Evolutionary conservation across 148 eudicot genomes (phyloP), one percentile per base, ranked within the genome.

Genomic region (Limonium bicolor): DNA sequence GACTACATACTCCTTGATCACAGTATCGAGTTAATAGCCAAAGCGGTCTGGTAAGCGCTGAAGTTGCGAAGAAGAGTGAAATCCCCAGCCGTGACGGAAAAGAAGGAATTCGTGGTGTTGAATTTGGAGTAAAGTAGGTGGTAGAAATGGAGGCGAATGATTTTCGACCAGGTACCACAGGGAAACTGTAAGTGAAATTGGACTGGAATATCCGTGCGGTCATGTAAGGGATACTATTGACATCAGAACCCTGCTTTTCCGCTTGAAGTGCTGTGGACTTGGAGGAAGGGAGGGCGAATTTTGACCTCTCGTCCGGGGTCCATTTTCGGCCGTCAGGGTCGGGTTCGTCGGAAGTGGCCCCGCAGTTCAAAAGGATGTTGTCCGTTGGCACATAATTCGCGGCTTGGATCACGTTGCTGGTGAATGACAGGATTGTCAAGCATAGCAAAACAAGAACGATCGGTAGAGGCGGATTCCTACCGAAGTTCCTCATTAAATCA

Each of bases 21-120:
- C 22, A 29, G 34, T 69, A 41, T 72, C 83, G 42, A 83, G 62
- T 74, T 83, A 6, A 88, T 71, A 27, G 94, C 94, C 41, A 60
- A 52, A 0, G 86, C 46, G 1, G 80, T 74, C 51, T 77, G 86
- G 27, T 67, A 63, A 10, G 80, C 94, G 59, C 96, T 88, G 46
- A 88, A 88, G 68, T 88, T 88, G 47, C 69, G 74, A 41, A 88
- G 63, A 48, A 88, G 69, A 16, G 86, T 83, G 39, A 34, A 83
- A 4, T 59, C 23, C 0, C 83, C 94, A 4, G 75, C 26, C 12
- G 67, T 41, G 8, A 88, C 92, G 0, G 86, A 56, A 52, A 88
- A 88, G 39, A 79, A 38, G 29, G 77, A 81, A 40, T 74, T 62
- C 16, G 76, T 55, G 20, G 78, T 51, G 53, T 80, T 58, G 14